Evolutionary conservation across 2,329 filamentous ascomycete genomes (phyloP).

Genomic region (Aspergillus fructus): DNA sequence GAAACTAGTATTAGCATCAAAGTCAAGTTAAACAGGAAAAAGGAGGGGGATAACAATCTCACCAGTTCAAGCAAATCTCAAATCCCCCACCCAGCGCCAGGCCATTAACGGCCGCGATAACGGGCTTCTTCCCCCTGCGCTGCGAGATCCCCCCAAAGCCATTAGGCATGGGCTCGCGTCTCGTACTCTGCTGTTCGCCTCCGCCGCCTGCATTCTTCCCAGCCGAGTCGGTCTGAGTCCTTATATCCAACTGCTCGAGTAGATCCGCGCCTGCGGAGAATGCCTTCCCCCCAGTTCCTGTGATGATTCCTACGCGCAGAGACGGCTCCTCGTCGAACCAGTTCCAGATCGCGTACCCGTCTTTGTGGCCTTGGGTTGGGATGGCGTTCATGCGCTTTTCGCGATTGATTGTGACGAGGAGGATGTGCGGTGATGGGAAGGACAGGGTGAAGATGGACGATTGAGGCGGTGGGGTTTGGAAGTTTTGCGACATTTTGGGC

Average conservation of each 20-base stretch:
- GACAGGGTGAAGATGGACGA: constrained; percentile 14
- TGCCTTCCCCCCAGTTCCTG: constrained; percentile 43
- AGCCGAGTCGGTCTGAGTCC: constrained; percentile 16
- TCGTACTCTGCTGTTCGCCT: constrained; percentile 27
- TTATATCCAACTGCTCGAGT: constrained; percentile 36
- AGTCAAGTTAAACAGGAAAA: background rate
- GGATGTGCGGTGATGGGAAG: constrained; percentile 42
- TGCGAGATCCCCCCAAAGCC: constrained; percentile 59
- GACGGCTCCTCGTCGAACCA: constrained; percentile 45
- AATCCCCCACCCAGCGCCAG: constrained; percentile 73
- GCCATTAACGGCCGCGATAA: constrained; percentile 77
- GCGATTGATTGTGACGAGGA: constrained; percentile 47
- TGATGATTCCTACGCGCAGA: constrained; percentile 43
- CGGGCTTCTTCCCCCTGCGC: constrained; percentile 65
- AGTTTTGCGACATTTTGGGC: background rate
- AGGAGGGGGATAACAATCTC: constrained; percentile 16
- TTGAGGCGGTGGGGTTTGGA: background rate
- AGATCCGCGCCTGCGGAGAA: constrained; percentile 48
- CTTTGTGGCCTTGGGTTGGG: constrained; percentile 38
- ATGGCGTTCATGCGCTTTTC: constrained; percentile 43
- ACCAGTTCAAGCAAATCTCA: constrained; percentile 90
- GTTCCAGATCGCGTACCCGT: constrained; percentile 38
- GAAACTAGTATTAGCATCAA: background rate
- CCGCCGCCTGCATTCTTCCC: constrained; percentile 9
- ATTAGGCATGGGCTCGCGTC: constrained; percentile 19